These are phyloP conservation scores for Calonectria henricotiae DNA, from an alignment of 2,329 filamentous ascomycete genomes.

Conservation along the genomic window DNA sequence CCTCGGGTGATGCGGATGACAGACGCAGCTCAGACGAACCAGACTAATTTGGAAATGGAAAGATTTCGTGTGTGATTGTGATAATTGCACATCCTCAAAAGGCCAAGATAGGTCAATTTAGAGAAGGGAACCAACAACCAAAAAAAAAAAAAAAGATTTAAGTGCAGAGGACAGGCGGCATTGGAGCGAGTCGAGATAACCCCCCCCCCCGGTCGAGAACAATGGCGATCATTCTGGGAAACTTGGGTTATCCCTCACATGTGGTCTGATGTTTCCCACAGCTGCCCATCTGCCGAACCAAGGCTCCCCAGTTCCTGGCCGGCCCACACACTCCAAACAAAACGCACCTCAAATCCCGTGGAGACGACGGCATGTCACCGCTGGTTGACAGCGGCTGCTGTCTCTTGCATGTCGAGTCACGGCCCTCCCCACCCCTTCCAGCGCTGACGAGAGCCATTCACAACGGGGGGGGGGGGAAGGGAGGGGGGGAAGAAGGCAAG, in stretches of 20 bases:
- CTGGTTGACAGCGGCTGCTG: not conserved
- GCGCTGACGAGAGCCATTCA: not conserved
- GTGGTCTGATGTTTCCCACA: constrained; percentile 13
- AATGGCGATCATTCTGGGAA: not conserved
- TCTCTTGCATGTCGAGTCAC: not conserved
- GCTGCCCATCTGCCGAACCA: constrained; percentile 18
- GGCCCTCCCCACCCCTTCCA: no score
- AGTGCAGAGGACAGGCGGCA: no score
- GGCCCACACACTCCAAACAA: constrained; percentile 11
- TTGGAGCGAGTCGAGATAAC: not conserved
- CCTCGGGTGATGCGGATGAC: constrained; percentile 14
- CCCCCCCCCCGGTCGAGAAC: not conserved
- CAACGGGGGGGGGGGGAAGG: no score
- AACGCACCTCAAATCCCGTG: constrained; percentile 7
- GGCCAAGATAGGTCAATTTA: not conserved
- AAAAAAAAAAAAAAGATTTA: not conserved
- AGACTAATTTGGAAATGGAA: not conserved
- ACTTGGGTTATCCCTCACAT: constrained; percentile 8
- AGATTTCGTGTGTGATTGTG: not conserved
- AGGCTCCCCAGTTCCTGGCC: not conserved
- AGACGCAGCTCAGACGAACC: not conserved
- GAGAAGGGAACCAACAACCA: not conserved
- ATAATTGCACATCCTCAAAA: not conserved
- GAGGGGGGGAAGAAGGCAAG: not conserved
- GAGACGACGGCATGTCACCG: constrained; percentile 17